Evolutionary conservation across 768 basidiomycete genomes (phyloP), one percentile per base, ranked within the genome.

Genomic region (Amanita jacksonii): DNA sequence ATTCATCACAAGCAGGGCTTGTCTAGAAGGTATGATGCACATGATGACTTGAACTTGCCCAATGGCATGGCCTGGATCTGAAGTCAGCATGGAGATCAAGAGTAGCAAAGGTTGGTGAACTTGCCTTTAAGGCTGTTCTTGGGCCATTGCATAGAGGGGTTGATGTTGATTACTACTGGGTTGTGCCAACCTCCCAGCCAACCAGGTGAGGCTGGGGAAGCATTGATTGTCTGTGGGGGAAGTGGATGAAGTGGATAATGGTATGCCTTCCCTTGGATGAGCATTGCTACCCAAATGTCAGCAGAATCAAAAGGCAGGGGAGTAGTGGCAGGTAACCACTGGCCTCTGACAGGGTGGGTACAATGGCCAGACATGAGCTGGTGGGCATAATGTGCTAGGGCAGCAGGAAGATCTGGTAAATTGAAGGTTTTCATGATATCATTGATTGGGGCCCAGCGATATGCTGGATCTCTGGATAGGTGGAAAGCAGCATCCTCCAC

Each of bases 1-100:
- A 13, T 5, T 7, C 5, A 19, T 13, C 3, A 22, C 9, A 5
- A 12, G 8, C 24, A 23, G 37, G 19, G 37, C 24, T 23, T 38
- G 18, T 23, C 18, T 38, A 2, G 3, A 6, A 3, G 45, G 45
- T 15, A 52, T 47, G 10, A 43, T 34, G 2, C 47, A 32, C 18
- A 54, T 42, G 8, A 52, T 51, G 18, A 52, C 20, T 3, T 32
- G 24, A 3, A 54, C 18, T 18, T 54, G 49, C 8, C 34, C 43
- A 10, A 52, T 38, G 3, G 24, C 16, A 27, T 52, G 53, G 2
- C 49, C 53, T 54, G 33, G 3, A 18, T 36, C 35, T 16, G 3
- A 8, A n/a, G 16, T 36, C 7, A 36, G 35, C 4, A 2, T 36
- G 35, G 15, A 20, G 18, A 9, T 8, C 15, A 13, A 5, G 18